These are phyloP conservation scores for Rhytidiadelphus loreus DNA, from an alignment of 225 moss, liverwort and hornwort genomes.

Conservation along the genomic window DNA sequence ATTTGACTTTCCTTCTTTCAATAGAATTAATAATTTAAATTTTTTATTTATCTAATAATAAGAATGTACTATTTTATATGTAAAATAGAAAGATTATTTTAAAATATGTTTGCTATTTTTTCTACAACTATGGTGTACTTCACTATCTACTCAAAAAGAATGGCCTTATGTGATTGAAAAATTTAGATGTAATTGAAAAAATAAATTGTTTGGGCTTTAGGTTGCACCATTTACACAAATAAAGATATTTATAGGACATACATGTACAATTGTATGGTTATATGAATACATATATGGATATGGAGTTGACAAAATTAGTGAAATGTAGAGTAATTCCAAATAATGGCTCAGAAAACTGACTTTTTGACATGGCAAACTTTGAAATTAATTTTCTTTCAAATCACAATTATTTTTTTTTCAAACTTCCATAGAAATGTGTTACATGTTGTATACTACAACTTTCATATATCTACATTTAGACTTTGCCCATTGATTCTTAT, in stretches of 20 bases:
- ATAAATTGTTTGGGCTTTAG: not conserved
- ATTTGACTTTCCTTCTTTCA: not conserved
- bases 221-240: rapidly evolving
- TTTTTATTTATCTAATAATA: rapidly evolving
- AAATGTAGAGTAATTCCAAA: too few relatives aligned
- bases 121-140: not conserved
- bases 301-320: not conserved
- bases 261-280: not conserved
- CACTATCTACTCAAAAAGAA: rapidly evolving
- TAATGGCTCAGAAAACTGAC: too few relatives aligned
- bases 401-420: too few relatives aligned
- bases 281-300: rapidly evolving
- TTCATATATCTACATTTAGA: too few relatives aligned
- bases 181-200: not conserved
- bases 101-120: not conserved
- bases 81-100: too few relatives aligned
- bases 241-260: not conserved
- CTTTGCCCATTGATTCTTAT: too few relatives aligned
- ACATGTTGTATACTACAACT: too few relatives aligned
- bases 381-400: too few relatives aligned
- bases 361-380: too few relatives aligned
- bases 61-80: rapidly evolving
- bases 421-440: too few relatives aligned
- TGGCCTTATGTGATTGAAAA: too few relatives aligned
- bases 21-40: not conserved